Percentiles rank a stretch among this genome's conserved stretches.
Conservation (phyloP, 2,329 filamentous ascomycete genomes). For the Aspergillus sp. region DNA sequence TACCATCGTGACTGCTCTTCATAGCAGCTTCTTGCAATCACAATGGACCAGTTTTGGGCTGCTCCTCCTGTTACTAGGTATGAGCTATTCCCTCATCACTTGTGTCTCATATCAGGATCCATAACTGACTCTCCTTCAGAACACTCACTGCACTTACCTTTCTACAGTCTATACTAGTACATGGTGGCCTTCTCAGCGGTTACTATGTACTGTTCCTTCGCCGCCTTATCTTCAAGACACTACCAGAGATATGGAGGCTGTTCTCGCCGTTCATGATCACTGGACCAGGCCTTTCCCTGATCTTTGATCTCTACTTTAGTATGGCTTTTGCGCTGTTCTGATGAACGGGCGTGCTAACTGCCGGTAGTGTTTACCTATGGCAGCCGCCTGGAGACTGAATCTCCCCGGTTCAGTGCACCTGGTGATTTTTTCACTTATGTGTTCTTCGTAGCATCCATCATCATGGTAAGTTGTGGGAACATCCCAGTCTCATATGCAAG, state of each 20-base stretch:
- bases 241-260: constrained; percentile 63
- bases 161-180: constrained; percentile 61
- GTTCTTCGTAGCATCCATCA: constrained; percentile 68
- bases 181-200: constrained; percentile 58
- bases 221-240: constrained; percentile 55
- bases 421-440: constrained; percentile 83
- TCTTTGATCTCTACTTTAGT: constrained; percentile 75
- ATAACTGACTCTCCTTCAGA: constrained; percentile 54
- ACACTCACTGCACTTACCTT: constrained; percentile 68
- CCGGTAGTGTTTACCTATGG: constrained; percentile 71
- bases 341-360: constrained; percentile 34
- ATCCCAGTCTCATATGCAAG: constrained; percentile 19
- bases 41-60: constrained; percentile 65
- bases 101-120: constrained; percentile 30
- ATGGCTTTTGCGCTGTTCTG: constrained; percentile 33
- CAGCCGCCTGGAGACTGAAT: constrained; percentile 70
- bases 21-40: constrained; percentile 12
- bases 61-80: constrained; percentile 69
- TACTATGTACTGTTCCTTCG: constrained; percentile 57
- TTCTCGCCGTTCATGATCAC: constrained; percentile 62
- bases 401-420: constrained; percentile 69
- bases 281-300: constrained; percentile 56
- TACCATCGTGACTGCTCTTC: background rate
- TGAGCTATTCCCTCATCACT: background rate
- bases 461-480: constrained; percentile 69